Conservation (phyloP, 106 monocot genomes). For the Acorus calamus region DNA sequence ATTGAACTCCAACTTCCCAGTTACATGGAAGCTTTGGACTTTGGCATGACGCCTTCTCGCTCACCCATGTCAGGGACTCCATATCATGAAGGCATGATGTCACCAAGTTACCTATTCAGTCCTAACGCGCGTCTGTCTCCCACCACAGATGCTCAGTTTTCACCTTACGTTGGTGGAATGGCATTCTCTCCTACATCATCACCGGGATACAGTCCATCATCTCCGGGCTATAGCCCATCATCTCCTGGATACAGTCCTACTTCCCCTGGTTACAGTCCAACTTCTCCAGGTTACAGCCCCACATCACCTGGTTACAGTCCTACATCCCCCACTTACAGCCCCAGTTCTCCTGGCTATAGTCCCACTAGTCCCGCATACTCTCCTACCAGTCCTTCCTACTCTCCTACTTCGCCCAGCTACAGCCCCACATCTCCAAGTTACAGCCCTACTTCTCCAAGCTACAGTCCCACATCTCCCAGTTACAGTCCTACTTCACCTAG, state of each 20-base stretch:
- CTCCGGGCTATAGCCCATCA: constrained; percentile 87
- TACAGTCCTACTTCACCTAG: constrained; percentile 83
- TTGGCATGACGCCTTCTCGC: constrained; percentile 86
- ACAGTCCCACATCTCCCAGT: constrained; percentile 74
- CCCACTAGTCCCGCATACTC: constrained; percentile 98
- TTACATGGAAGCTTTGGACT: constrained; percentile 88
- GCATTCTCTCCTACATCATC: constrained; percentile 84
- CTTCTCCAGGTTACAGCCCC: constrained; percentile 85
- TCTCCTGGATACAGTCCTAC: constrained; percentile 91
- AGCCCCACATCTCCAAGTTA: constrained; percentile 62
- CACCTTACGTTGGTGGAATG: constrained; percentile 96
- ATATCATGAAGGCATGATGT: constrained; percentile 98
- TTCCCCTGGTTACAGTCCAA: constrained; percentile 86
- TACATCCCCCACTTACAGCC: constrained; percentile 85
- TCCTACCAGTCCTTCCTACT: constrained; percentile 84
- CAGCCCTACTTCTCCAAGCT: constrained; percentile 69
- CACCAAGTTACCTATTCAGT: constrained; percentile 78
- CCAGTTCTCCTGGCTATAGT: constrained; percentile 87
- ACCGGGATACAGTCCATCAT: constrained; percentile 90
- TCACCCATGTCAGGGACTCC: constrained; percentile 86
- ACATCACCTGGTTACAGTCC: constrained; percentile 92
- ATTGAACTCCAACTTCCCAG: constrained; percentile 97
- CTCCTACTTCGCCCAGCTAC: constrained; percentile 59
- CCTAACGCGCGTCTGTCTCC: constrained; percentile 85
- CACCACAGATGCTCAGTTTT: constrained; percentile 92